phyloP scores from a whole-genome alignment of 345 rosid species.

The Salix suchowensis region DNA sequence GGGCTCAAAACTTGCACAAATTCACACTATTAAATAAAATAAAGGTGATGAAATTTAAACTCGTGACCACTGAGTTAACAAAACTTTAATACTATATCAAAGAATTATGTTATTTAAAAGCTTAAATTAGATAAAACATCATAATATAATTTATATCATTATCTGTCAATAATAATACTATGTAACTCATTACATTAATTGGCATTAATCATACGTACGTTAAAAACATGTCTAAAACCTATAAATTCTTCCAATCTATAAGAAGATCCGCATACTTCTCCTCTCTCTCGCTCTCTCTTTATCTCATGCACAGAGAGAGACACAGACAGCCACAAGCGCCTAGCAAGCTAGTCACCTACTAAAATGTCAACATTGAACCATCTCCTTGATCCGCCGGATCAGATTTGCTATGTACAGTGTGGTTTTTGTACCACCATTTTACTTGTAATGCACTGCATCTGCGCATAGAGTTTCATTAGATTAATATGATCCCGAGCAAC shows the following conservation, averaged over 20 bases:
- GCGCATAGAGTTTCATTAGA: not conserved
- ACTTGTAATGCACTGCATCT: constrained; percentile 41
- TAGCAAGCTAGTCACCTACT: not conserved
- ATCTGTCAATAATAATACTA: not conserved
- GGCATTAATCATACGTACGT: not conserved
- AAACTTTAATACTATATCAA: too few species aligned
- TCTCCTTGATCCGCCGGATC: constrained; percentile 74
- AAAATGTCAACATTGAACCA: constrained; percentile 56
- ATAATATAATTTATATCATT: too few species aligned
- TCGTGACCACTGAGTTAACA: too few species aligned
- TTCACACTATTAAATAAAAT: too few species aligned
- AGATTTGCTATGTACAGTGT: constrained; percentile 95
- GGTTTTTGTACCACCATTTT: constrained; percentile 89
- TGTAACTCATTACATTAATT: not conserved
- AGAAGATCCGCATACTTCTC: constrained; percentile 14
- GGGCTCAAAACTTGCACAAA: fast-evolving
- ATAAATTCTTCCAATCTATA: constrained; percentile 10
- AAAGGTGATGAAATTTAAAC: fast-evolving
- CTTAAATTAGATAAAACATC: too few species aligned
- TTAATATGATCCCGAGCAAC: not conserved
- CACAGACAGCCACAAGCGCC: not conserved
- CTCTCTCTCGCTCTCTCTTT: constrained; percentile 2
- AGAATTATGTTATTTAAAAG: too few species aligned
- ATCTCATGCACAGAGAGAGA: not conserved
- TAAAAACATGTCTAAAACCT: constrained; percentile 4